These are phyloP conservation scores for Fusarium continuum DNA, from an alignment of 2,329 filamentous ascomycete species.

Conservation along the genomic window DNA sequence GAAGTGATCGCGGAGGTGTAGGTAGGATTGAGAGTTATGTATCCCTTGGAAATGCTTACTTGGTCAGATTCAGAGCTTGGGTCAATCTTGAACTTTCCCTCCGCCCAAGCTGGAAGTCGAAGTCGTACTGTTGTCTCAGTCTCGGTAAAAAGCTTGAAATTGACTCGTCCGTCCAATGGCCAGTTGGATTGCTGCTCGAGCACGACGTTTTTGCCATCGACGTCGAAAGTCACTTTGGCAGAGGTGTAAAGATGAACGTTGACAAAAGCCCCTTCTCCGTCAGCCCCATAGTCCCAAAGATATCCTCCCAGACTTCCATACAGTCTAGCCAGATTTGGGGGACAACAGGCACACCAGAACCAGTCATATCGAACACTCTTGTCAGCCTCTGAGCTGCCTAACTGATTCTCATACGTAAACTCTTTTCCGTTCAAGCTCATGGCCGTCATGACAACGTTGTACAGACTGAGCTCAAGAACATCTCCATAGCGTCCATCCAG, in stretches of 20 bases:
- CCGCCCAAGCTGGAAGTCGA: too few relatives aligned
- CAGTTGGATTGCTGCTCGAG: conserved; percentile 58
- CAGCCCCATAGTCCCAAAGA: conserved; percentile 57
- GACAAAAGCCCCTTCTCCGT: conserved; percentile 49
- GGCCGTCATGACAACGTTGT: conserved; percentile 67
- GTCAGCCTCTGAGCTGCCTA: conserved; percentile 53
- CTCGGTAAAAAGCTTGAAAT: conserved; percentile 54
- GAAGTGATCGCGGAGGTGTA: conserved; percentile 52
- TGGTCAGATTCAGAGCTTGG: too few relatives aligned
- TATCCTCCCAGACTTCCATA: conserved; percentile 66
- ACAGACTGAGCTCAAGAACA: conserved; percentile 68
- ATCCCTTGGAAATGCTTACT: too few relatives aligned
- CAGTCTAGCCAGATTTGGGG: conserved; percentile 65
- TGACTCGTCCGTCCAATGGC: conserved; percentile 64
- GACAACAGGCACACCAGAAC: conserved; percentile 68
- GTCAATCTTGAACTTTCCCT: too few relatives aligned
- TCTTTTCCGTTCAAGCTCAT: conserved; percentile 64
- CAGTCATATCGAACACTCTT: neutral
- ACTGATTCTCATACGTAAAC: conserved; percentile 71
- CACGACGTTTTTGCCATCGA: conserved; percentile 48
- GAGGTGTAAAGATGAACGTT: conserved; percentile 65
- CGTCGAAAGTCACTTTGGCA: conserved; percentile 54
- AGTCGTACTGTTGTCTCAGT: too few relatives aligned
- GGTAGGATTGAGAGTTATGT: conserved; percentile 55
- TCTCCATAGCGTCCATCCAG: conserved; percentile 64